Evolutionary conservation across 345 rosid genomes (phyloP), one percentile per base, ranked within the genome.

Genomic region (Eutrema heterophyllum): DNA sequence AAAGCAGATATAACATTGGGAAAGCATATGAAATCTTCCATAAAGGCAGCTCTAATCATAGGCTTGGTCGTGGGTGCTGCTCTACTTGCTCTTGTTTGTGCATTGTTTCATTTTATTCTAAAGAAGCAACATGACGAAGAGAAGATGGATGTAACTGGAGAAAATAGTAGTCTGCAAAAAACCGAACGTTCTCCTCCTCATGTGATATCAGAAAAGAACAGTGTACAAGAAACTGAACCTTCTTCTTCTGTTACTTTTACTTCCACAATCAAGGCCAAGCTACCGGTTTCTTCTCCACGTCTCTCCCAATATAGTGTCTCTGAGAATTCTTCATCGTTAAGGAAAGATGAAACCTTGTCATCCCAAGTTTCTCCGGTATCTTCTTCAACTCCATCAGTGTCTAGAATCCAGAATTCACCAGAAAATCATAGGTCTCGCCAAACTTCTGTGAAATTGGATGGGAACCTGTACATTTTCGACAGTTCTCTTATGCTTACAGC

Each of bases 401-500:
- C 89, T 33, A 83, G 52, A 57, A 59, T 52, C 71, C 85, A 81
- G 15, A 40, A 67, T 67, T 83, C 79, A 48, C 73, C 80, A 15
- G 86, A 82, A 35, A 83, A 60, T 71, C 78, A 81, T 7, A 74
- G 70, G 41, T 64, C 68, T 64, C 75, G 77, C 33, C 78, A 76
- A 69, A 85, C 96, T 74, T 89, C 92, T 2, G 92, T 86, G 64
- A 93, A 84, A 77, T 62, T 93, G 71, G 87, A 81, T 18, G 98
- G 97, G 36, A 88, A 88, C 79, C 78, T 90, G 66, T 86, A 88
- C 78, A 81, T 88, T 35, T 93, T 90, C 56, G 90, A 88, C 36
- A 81, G 79, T 62, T 84, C 96, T 58, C 79, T 81, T 24, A 77
- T 46, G 53, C 84, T 90, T 67, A 88, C 96, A 33, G 85, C 95